Evolutionary conservation across 495 filamentous ascomycete species (phyloP).

Genomic region (Staphylotrichum longicolle): DNA sequence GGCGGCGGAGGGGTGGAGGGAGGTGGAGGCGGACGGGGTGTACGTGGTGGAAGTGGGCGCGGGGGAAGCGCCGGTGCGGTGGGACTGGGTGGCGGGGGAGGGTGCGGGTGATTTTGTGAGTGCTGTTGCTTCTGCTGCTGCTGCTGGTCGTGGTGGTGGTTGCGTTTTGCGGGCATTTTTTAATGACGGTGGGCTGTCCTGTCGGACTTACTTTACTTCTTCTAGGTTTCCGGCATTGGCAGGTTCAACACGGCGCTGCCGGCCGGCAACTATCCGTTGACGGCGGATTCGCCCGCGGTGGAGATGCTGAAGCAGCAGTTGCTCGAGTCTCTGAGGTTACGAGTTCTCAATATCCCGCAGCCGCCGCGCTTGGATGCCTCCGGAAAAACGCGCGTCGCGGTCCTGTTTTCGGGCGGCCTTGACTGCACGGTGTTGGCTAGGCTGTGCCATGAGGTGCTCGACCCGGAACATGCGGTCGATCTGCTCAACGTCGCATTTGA

Average conservation of each 20-base stretch:
- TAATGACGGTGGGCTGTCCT: slow-evolving; percentile 21
- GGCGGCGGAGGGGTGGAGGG: slow-evolving; percentile 59
- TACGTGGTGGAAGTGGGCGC: slow-evolving; percentile 57
- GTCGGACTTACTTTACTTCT: slow-evolving; percentile 38
- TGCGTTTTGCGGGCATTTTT: not conserved
- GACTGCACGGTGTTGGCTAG: slow-evolving; percentile 89
- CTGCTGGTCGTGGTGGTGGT: not conserved
- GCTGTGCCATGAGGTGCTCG: slow-evolving; percentile 75
- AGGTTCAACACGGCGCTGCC: slow-evolving; percentile 58
- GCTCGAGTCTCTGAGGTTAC: slow-evolving; percentile 59
- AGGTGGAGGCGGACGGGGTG: slow-evolving; percentile 80
- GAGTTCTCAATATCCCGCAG: slow-evolving; percentile 66
- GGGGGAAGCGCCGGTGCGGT: not conserved
- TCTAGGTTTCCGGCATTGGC: slow-evolving; percentile 59
- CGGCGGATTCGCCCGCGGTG: slow-evolving; percentile 53
- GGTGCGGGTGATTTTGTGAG: slow-evolving; percentile 42
- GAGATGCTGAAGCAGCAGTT: slow-evolving; percentile 57
- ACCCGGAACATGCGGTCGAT: slow-evolving; percentile 67
- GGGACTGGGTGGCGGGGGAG: slow-evolving; percentile 27
- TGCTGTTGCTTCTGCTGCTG: not conserved
- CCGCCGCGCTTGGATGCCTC: slow-evolving; percentile 39
- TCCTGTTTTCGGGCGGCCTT: slow-evolving; percentile 92
- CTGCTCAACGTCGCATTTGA: slow-evolving; percentile 96
- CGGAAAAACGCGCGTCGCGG: slow-evolving; percentile 58
- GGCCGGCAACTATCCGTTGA: slow-evolving; percentile 39